phyloP scores from a whole-genome alignment of 257 asterid genomes.

The Jasminum sambac region DNA sequence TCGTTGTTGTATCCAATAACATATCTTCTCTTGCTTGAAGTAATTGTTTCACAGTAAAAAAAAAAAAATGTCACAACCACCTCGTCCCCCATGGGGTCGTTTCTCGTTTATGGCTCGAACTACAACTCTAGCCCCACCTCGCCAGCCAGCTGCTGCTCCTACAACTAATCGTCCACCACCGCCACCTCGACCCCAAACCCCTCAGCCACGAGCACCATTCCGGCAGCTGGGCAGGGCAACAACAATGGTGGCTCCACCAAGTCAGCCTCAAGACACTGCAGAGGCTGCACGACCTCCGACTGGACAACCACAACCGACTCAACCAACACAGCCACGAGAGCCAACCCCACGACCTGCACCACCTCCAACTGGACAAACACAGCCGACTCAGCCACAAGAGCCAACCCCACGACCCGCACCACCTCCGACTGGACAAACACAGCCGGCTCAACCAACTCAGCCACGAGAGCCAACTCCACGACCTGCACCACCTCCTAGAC shows the following conservation, averaged over 20 bases:
- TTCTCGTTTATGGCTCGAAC: background rate
- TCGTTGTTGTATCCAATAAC: background rate
- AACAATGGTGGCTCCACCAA: background rate
- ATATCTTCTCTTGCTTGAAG: background rate
- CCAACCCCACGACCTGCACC: no score
- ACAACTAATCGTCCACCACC: background rate
- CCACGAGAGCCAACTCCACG: no score
- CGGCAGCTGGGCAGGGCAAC: background rate
- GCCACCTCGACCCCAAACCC: background rate
- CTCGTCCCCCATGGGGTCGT: slow-evolving; percentile 27
- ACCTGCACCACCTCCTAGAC: no score
- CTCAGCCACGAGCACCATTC: background rate
- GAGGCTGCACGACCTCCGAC: background rate
- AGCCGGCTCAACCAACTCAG: no score
- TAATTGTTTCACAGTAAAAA: background rate
- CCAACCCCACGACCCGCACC: no score
- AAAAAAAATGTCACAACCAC: slow-evolving; percentile 26
- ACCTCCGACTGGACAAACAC: no score
- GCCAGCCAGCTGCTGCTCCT: background rate
- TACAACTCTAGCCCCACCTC: background rate
- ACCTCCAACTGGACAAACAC: no score
- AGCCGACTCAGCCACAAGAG: no score
- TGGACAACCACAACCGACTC: no score
- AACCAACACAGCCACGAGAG: no score
- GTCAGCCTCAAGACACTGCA: slow-evolving; percentile 9